These are phyloP conservation scores for Castanea mollissima DNA, from an alignment of 306 rosid species.

Conservation along the genomic window DNA sequence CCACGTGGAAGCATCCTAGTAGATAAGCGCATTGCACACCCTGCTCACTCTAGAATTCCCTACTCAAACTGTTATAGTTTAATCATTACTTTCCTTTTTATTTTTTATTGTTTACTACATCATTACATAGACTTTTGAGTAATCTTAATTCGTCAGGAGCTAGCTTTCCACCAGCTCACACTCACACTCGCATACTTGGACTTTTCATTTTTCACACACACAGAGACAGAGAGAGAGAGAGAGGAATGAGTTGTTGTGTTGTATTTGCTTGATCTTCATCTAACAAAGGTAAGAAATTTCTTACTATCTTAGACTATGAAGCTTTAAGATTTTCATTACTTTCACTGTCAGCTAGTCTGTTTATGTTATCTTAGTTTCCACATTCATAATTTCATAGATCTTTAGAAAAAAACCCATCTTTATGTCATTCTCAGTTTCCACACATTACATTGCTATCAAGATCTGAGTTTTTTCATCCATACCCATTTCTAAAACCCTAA, in stretches of 20 bases:
- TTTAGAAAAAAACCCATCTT: slow-evolving; percentile 16
- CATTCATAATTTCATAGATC: slow-evolving; percentile 26
- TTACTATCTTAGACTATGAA: no score
- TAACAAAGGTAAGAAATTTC: background rate
- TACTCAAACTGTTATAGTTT: background rate
- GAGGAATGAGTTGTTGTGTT: background rate
- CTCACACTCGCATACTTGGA: background rate
- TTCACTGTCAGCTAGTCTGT: background rate
- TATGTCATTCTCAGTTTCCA: slow-evolving; percentile 13
- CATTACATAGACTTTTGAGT: background rate
- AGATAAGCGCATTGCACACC: background rate
- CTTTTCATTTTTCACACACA: background rate
- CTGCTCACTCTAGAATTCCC: background rate
- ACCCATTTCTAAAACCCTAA: background rate
- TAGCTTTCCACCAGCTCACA: slow-evolving; percentile 18
- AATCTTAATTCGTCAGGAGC: slow-evolving; percentile 2
- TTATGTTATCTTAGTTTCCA: background rate
- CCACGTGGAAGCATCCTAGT: slow-evolving; percentile 40
- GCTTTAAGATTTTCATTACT: background rate
- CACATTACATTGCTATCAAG: slow-evolving; percentile 25
- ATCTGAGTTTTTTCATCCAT: slow-evolving; percentile 17
- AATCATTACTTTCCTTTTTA: background rate
- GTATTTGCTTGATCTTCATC: slow-evolving; percentile 18
- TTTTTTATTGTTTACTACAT: no score
- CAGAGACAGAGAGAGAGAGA: slow-evolving; percentile 13